Evolutionary conservation across 2,329 filamentous ascomycete genomes (phyloP).

Genomic region (Pseudogymnoascus sp.): DNA sequence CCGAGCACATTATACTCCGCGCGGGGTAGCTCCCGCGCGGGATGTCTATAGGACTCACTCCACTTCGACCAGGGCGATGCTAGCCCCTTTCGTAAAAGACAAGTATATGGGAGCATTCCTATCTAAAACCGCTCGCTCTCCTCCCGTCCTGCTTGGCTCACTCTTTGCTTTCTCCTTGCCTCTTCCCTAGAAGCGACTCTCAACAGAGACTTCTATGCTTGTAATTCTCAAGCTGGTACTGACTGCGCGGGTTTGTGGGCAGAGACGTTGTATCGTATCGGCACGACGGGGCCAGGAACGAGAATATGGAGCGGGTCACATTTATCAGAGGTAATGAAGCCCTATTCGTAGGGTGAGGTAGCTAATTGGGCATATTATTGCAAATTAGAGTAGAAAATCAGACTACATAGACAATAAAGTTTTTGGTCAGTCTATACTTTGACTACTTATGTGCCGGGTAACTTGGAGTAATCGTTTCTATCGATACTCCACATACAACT

Average conservation of each 20-base stretch:
- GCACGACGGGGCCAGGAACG: too few species aligned
- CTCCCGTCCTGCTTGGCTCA: background rate
- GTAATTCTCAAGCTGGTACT: too few species aligned
- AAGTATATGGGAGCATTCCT: background rate
- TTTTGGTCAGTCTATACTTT: background rate
- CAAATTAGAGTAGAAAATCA: background rate
- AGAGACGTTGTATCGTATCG: too few species aligned
- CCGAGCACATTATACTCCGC: background rate
- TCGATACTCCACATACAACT: background rate
- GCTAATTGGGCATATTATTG: background rate
- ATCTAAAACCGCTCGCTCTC: background rate
- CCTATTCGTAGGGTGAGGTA: too few species aligned
- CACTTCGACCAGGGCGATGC: too few species aligned
- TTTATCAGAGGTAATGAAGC: too few species aligned
- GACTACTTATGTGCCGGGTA: background rate
- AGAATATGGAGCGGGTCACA: too few species aligned
- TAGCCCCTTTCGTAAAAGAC: background rate
- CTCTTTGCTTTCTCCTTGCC: background rate
- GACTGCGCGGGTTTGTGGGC: background rate
- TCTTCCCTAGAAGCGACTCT: background rate
- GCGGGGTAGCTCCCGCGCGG: background rate
- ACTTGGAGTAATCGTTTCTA: constrained; percentile 3
- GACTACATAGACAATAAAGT: background rate
- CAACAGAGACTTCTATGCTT: too few species aligned
- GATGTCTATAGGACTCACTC: background rate